Conservation (phyloP, 2,329 filamentous ascomycete genomes). For the Diaporthe longicolla region DNA sequence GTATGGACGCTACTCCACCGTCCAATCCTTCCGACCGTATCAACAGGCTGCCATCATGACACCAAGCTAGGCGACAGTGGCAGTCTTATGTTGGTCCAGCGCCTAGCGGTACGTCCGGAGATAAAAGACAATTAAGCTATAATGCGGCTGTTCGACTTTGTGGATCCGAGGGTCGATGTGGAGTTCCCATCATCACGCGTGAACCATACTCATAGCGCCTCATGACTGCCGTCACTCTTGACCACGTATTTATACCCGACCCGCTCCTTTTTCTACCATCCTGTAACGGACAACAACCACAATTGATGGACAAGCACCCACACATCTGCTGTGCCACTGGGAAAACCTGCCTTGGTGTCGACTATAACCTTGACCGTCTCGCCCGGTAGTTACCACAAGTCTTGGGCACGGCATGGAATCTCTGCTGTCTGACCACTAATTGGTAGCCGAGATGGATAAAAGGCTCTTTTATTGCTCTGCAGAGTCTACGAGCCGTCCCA, state of each 20-base stretch:
- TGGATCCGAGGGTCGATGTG: neutral
- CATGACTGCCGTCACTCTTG: neutral
- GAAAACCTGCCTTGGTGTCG: neutral
- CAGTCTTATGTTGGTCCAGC: neutral
- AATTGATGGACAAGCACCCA: neutral
- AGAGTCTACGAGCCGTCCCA: neutral
- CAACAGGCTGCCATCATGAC: constrained; percentile 1
- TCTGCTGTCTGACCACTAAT: neutral
- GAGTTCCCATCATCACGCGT: neutral
- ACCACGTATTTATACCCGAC: neutral
- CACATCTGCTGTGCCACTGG: constrained; percentile 1
- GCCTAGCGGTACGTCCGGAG: neutral
- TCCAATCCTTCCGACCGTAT: no score
- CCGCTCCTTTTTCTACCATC: neutral
- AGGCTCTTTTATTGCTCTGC: neutral
- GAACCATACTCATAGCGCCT: neutral
- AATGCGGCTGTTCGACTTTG: neutral
- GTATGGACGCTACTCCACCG: neutral
- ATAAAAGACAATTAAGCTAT: neutral
- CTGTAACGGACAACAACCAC: neutral
- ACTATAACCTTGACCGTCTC: neutral
- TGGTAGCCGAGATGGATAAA: neutral
- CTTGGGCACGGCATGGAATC: neutral
- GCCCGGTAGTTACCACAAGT: constrained; percentile 1
- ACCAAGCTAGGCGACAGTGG: neutral